phyloP scores from a whole-genome alignment of 805 yeast species.

The Maudiozyma pseudohumilis region DNA sequence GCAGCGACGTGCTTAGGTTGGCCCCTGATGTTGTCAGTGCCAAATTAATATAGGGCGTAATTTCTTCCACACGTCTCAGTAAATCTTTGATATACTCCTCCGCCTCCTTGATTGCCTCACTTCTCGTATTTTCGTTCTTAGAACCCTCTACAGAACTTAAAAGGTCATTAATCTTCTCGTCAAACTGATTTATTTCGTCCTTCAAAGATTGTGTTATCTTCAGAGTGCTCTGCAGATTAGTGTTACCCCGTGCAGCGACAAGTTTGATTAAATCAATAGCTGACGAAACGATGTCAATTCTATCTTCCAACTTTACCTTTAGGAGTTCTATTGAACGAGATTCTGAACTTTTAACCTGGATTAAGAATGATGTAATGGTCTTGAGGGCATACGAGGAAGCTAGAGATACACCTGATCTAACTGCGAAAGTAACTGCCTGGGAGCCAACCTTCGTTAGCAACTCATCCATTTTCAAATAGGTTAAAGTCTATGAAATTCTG shows the following conservation, averaged over 20 bases:
- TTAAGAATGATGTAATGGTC: constrained; percentile 45
- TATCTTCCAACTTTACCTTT: constrained; percentile 40
- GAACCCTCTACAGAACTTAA: constrained; percentile 27
- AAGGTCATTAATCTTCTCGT: constrained; percentile 36
- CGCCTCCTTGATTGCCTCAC: constrained; percentile 35
- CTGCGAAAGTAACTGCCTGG: constrained; percentile 73
- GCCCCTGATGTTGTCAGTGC: constrained; percentile 64
- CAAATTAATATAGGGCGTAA: constrained; percentile 57
- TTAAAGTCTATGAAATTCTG: too few relatives aligned
- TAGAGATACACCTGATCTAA: constrained; percentile 62
- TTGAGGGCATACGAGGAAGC: constrained; percentile 67
- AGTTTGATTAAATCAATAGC: constrained; percentile 61
- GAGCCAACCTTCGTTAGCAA: constrained; percentile 49
- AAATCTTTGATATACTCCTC: constrained; percentile 41
- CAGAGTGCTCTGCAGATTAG: constrained; percentile 45
- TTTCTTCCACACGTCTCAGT: constrained; percentile 47
- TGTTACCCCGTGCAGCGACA: constrained; percentile 53
- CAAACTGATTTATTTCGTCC: constrained; percentile 48
- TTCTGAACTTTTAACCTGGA: constrained; percentile 39
- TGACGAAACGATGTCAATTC: constrained; percentile 50
- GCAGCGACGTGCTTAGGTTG: constrained; percentile 39
- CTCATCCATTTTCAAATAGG: constrained; percentile 40
- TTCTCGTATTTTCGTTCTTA: constrained; percentile 19
- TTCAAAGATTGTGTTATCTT: constrained; percentile 46
- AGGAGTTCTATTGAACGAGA: constrained; percentile 34